phyloP scores from a whole-genome alignment of 2,329 filamentous ascomycete genomes.

The Moelleriella libera region DNA sequence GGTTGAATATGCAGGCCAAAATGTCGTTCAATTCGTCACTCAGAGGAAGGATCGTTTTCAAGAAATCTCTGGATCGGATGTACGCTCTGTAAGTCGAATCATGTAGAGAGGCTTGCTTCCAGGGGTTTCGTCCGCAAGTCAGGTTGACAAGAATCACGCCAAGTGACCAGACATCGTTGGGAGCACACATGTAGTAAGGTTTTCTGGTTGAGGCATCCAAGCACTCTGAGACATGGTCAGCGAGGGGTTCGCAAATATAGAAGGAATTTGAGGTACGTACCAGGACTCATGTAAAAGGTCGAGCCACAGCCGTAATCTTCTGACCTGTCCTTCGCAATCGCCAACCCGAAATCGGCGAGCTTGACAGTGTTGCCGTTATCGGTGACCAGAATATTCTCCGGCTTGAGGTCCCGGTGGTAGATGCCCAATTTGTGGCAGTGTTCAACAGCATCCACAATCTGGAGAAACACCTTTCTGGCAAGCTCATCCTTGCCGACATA shows the following conservation, averaged over 20 bases:
- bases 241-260: background rate
- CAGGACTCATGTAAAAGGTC: slow-evolving; percentile 99
- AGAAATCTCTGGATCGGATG: slow-evolving; percentile 69
- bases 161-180: slow-evolving; percentile 97
- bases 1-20: slow-evolving; percentile 74
- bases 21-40: slow-evolving; percentile 84
- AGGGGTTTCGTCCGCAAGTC: slow-evolving; percentile 94
- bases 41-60: slow-evolving; percentile 84
- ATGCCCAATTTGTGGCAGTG: slow-evolving; percentile 89
- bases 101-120: slow-evolving; percentile 89
- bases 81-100: slow-evolving; percentile 93
- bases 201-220: slow-evolving; percentile 61
- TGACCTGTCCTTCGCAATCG: slow-evolving; percentile 69
- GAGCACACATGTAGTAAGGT: slow-evolving; percentile 76
- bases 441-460: slow-evolving; percentile 91
- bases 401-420: slow-evolving; percentile 95
- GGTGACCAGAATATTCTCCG: slow-evolving; percentile 91
- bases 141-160: slow-evolving; percentile 96
- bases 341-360: slow-evolving; percentile 92
- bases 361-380: slow-evolving; percentile 83
- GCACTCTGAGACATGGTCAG: slow-evolving; percentile 52
- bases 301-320: slow-evolving; percentile 96
- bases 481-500: slow-evolving; percentile 88
- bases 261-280: slow-evolving; percentile 37
- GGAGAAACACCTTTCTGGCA: slow-evolving; percentile 77